Conservation (phyloP, 1,284 basidiomycete species). For the Ustilago tritici region DNA sequence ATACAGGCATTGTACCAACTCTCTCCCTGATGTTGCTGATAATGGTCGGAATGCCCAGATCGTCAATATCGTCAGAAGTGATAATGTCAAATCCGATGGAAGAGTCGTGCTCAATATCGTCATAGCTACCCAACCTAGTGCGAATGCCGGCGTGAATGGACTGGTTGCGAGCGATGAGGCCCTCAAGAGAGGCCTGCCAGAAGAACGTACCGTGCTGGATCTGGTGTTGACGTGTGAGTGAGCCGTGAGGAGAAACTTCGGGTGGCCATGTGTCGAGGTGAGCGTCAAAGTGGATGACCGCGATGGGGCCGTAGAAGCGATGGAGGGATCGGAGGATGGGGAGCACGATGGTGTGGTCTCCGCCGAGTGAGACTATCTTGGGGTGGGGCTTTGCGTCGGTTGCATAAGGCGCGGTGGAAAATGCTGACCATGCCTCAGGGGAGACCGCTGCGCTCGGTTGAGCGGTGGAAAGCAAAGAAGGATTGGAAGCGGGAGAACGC, state of each 20-base stretch:
- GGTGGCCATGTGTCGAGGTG: slow-evolving; percentile 78
- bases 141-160: slow-evolving; percentile 84
- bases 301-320: slow-evolving; percentile 70
- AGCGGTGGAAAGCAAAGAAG: neutral
- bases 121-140: slow-evolving; percentile 64
- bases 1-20: slow-evolving; percentile 55
- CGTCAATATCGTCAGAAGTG: slow-evolving; percentile 59
- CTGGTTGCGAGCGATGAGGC: slow-evolving; percentile 72
- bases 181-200: slow-evolving; percentile 71
- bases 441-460: slow-evolving; percentile 19
- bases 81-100: slow-evolving; percentile 56
- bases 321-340: slow-evolving; percentile 71
- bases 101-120: slow-evolving; percentile 51
- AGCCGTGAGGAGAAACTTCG: slow-evolving; percentile 34
- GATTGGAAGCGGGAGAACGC: slow-evolving; percentile 26
- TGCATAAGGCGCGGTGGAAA: slow-evolving; percentile 70
- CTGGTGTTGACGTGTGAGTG: slow-evolving; percentile 49
- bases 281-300: slow-evolving; percentile 71
- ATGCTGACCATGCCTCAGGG: slow-evolving; percentile 52
- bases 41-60: slow-evolving; percentile 47
- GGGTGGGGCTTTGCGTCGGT: slow-evolving; percentile 60
- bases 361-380: slow-evolving; percentile 71
- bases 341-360: slow-evolving; percentile 72
- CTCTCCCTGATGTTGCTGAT: slow-evolving; percentile 41
- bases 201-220: slow-evolving; percentile 70